These are phyloP conservation scores for Falciphora oryzae DNA, from an alignment of 2,329 filamentous ascomycete species.

Conservation along the genomic window DNA sequence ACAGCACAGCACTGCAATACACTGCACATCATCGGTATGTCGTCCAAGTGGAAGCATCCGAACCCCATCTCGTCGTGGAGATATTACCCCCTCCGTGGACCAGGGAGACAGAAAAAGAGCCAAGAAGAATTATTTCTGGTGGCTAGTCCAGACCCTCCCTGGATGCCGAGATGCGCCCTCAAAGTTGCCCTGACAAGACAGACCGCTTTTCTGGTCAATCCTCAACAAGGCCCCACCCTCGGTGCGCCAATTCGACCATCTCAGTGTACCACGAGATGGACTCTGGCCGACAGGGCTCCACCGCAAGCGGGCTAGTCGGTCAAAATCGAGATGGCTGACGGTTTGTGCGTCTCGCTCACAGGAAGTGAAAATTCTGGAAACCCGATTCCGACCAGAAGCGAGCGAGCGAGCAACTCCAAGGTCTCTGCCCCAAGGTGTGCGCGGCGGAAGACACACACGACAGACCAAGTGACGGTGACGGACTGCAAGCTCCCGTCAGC, in stretches of 20 bases:
- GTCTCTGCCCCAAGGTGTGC: neutral
- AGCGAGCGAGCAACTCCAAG: neutral
- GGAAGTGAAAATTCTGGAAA: neutral
- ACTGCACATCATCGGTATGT: neutral
- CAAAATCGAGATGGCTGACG: neutral
- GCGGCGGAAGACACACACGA: neutral
- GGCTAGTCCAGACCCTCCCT: no score
- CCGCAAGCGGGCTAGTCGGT: no score
- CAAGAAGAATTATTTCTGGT: neutral
- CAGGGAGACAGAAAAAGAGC: neutral
- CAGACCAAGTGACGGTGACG: neutral
- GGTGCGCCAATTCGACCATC: constrained; percentile 1
- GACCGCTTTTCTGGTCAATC: constrained; percentile 5
- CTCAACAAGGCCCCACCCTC: neutral
- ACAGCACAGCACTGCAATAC: no score
- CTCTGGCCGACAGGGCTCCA: neutral
- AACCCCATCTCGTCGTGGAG: neutral
- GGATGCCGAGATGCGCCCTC: neutral
- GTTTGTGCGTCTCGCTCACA: neutral
- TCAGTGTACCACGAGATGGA: neutral
- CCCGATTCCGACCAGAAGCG: neutral
- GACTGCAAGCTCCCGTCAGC: neutral
- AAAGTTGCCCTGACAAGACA: neutral
- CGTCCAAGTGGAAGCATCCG: neutral
- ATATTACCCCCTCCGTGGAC: neutral